Evolutionary conservation across 1,284 basidiomycete species (phyloP).

Genomic region (Mycena sp.): DNA sequence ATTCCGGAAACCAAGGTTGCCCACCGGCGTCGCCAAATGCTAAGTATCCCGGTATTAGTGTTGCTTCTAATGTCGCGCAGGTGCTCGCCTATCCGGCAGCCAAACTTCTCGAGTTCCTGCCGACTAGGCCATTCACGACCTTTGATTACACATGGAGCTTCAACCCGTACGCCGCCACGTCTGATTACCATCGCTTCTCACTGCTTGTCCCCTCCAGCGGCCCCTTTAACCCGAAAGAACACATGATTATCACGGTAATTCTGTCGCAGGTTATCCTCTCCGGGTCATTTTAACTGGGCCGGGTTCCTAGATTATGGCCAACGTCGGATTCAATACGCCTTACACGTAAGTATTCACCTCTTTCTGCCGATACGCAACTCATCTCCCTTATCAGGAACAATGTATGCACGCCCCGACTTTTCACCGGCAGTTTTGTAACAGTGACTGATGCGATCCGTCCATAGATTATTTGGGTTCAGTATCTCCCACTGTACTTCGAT

Average conservation of each 20-base stretch:
- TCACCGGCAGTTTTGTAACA: no score
- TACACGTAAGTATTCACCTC: conserved; percentile 23
- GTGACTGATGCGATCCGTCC: not conserved
- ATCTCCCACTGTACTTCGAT: conserved; percentile 39
- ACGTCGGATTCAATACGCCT: conserved; percentile 29
- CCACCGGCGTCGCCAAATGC: no score
- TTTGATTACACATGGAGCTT: conserved; percentile 38
- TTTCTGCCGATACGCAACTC: no score
- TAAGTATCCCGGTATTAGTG: no score
- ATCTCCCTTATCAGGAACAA: no score
- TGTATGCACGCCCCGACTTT: not conserved
- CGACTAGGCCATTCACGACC: conserved; percentile 30
- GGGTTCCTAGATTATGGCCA: conserved; percentile 32
- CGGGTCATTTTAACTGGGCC: no score
- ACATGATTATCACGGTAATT: conserved; percentile 68
- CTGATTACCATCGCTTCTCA: no score
- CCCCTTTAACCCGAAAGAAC: conserved; percentile 62
- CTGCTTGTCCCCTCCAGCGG: conserved; percentile 36
- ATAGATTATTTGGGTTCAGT: conserved; percentile 38
- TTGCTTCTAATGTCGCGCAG: conserved; percentile 35
- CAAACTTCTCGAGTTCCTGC: conserved; percentile 37
- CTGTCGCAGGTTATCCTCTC: no score
- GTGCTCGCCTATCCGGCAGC: conserved; percentile 41
- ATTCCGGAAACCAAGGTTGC: no score
- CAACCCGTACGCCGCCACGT: conserved; percentile 36